These are phyloP conservation scores for Aspergillus nidulans DNA, from an alignment of 495 filamentous ascomycete genomes.

Conservation along the genomic window DNA sequence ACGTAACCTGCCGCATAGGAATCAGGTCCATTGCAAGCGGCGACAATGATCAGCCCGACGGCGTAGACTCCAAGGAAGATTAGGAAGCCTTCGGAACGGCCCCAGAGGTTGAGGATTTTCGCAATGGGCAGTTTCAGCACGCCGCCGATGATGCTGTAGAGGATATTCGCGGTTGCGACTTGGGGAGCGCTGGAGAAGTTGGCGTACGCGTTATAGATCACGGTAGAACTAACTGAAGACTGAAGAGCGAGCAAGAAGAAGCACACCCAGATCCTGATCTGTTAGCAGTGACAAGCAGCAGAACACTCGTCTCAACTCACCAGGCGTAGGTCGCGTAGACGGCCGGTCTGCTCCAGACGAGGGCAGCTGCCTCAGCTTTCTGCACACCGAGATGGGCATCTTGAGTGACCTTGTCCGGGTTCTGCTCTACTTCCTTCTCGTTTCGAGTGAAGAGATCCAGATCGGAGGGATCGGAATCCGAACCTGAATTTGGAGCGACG, in stretches of 20 bases:
- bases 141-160: constrained; percentile 54
- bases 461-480: constrained; percentile 8
- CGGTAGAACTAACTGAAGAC: constrained; percentile 26
- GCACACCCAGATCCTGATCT: constrained; percentile 38
- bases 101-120: constrained; percentile 65
- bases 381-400: constrained; percentile 36
- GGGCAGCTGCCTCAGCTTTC: constrained; percentile 38
- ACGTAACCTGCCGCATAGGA: constrained; percentile 49
- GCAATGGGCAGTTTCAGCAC: constrained; percentile 62
- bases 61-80: constrained; percentile 35
- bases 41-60: constrained; percentile 47
- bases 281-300: not conserved
- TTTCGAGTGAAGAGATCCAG: constrained; percentile 16
- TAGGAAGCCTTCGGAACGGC: constrained; percentile 51
- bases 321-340: constrained; percentile 34
- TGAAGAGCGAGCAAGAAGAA: constrained; percentile 42
- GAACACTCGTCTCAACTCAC: constrained; percentile 18
- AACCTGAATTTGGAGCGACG: not conserved
- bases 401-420: constrained; percentile 25
- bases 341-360: constrained; percentile 35
- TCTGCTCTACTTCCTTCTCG: constrained; percentile 27
- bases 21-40: constrained; percentile 42
- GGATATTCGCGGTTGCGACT: constrained; percentile 33
- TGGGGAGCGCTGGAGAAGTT: constrained; percentile 30
- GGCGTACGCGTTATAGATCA: constrained; percentile 29